phyloP scores from a whole-genome alignment of 495 filamentous ascomycete genomes.

The Daldinia childiae region DNA sequence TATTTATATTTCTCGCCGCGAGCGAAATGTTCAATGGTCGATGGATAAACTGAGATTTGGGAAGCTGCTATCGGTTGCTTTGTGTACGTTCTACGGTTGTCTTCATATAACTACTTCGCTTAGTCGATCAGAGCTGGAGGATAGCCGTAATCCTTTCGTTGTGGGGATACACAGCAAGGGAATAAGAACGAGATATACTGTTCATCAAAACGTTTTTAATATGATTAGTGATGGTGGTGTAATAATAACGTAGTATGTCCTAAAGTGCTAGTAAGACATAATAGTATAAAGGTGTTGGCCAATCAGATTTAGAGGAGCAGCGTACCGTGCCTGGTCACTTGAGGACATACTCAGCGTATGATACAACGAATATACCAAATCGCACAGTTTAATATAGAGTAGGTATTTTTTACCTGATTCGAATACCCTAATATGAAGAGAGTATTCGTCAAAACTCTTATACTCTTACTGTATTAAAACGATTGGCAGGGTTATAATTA shows the following conservation, averaged over 20 bases:
- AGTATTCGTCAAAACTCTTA: too few species aligned
- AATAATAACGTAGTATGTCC: too few species aligned
- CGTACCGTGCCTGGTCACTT: too few species aligned
- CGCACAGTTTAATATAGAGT: too few species aligned
- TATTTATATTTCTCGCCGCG: neutral
- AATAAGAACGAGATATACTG: neutral
- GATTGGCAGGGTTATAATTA: too few species aligned
- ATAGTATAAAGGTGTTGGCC: too few species aligned
- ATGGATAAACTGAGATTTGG: neutral
- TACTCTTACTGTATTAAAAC: too few species aligned
- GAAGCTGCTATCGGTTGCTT: neutral
- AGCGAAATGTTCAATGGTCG: neutral
- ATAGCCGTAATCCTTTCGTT: neutral
- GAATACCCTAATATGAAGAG: too few species aligned
- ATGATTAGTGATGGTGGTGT: neutral
- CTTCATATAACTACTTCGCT: neutral
- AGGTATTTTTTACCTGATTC: too few species aligned
- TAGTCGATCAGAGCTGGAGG: neutral
- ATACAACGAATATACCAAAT: too few species aligned
- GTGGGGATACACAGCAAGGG: neutral
- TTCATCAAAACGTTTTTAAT: neutral
- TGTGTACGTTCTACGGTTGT: neutral
- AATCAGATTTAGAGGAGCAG: too few species aligned
- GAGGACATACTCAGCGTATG: neutral
- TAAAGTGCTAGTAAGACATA: too few species aligned